Percentiles rank a stretch among this genome's conserved stretches.
These are phyloP conservation scores for Ormosia emarginata DNA, from an alignment of 306 rosid species.

Conservation along the genomic window DNA sequence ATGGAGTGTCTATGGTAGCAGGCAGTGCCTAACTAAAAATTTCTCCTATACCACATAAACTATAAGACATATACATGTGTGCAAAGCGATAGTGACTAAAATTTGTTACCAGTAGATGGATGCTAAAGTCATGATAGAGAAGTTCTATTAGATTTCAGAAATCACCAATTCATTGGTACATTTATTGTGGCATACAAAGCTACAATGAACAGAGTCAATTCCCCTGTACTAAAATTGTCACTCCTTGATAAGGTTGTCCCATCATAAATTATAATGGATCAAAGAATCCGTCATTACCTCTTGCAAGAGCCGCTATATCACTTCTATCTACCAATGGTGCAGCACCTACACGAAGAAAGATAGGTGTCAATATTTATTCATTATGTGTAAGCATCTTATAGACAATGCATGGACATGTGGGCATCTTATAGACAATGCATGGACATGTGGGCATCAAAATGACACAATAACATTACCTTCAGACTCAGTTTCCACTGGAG, in stretches of 20 bases:
- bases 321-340: constrained; percentile 38
- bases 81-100: background rate
- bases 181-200: background rate
- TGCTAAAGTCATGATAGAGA: background rate
- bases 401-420: background rate
- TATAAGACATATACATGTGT: background rate
- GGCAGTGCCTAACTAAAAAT: background rate
- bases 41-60: background rate
- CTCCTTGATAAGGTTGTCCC: background rate
- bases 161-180: background rate
- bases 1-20: background rate
- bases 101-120: background rate
- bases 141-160: background rate
- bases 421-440: background rate
- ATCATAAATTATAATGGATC: background rate
- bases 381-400: background rate
- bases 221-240: background rate
- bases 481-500: constrained; percentile 44
- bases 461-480: constrained; percentile 40
- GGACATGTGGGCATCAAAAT: background rate
- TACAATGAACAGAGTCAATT: background rate
- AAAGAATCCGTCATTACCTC: constrained; percentile 57
- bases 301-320: constrained; percentile 76
- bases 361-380: background rate
- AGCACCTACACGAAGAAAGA: constrained; percentile 34